Percentiles rank a stretch among this genome's conserved stretches.
phyloP scores from a whole-genome alignment of 164 flowering plant genomes.

The Santalum album region DNA sequence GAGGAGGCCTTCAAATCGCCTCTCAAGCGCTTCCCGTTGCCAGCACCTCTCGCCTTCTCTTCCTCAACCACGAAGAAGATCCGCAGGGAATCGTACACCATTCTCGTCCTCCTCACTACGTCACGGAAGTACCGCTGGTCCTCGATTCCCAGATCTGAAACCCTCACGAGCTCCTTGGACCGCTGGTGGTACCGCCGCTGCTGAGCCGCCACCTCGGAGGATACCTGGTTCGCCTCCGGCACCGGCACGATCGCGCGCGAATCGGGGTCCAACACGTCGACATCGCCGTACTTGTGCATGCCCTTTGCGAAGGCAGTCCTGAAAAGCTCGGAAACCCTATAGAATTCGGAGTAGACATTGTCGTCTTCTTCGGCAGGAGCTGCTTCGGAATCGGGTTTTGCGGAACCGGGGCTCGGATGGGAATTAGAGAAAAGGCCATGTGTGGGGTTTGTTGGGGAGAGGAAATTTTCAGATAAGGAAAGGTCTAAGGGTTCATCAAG shows the following conservation, averaged over 20 bases:
- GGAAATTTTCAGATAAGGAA: not conserved
- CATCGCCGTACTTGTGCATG: too few species aligned
- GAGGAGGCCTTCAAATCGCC: slow-evolving; percentile 53
- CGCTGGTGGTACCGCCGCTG: slow-evolving; percentile 15
- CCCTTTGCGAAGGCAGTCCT: slow-evolving; percentile 41
- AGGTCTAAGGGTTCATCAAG: slow-evolving; percentile 12
- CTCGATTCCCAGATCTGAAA: slow-evolving; percentile 31
- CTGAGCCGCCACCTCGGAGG: slow-evolving; percentile 7
- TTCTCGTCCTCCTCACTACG: slow-evolving; percentile 47
- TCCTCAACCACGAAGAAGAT: slow-evolving; percentile 31
- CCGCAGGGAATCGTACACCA: slow-evolving; percentile 59
- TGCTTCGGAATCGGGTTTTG: slow-evolving; percentile 6
- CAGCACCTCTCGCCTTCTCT: slow-evolving; percentile 15
- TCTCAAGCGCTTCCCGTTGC: slow-evolving; percentile 18
- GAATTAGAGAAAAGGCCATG: slow-evolving; percentile 9
- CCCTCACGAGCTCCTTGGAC: slow-evolving; percentile 66
- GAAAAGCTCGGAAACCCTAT: slow-evolving; percentile 51
- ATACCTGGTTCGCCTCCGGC: slow-evolving; percentile 8
- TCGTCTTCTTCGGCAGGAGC: slow-evolving; percentile 7
- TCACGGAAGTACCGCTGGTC: slow-evolving; percentile 49
- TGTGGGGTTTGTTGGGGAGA: slow-evolving; percentile 5
- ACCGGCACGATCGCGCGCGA: slow-evolving; percentile 44
- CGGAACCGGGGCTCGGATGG: slow-evolving; percentile 8
- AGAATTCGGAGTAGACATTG: slow-evolving; percentile 46
- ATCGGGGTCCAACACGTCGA: slow-evolving; percentile 18